Evolutionary conservation across 164 flowering plant genomes (phyloP).

Genomic region (Piper betle): DNA sequence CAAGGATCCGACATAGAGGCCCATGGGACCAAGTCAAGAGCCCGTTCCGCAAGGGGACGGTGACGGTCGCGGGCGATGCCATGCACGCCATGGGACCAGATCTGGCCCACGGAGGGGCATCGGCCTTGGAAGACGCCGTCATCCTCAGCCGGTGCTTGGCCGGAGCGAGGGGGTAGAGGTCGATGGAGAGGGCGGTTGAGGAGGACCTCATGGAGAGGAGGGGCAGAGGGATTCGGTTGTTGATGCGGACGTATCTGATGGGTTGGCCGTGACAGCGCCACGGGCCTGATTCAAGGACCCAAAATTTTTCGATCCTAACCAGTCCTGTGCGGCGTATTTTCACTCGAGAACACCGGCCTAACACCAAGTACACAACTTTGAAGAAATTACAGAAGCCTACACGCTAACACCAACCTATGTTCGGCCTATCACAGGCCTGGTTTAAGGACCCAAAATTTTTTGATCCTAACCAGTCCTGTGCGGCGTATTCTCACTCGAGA

Average conservation of each 20-base stretch:
- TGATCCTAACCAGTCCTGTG: too few species aligned
- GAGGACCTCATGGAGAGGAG: constrained; percentile 14
- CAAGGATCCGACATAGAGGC: constrained; percentile 11
- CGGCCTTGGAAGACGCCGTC: constrained; percentile 23
- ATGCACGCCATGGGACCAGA: constrained; percentile 33
- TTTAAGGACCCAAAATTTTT: too few species aligned
- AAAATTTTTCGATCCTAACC: background rate
- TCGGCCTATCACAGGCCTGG: background rate
- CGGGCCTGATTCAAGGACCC: too few species aligned
- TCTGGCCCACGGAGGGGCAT: constrained; percentile 24
- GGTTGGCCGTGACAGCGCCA: background rate
- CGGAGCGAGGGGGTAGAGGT: background rate
- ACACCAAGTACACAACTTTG: too few species aligned
- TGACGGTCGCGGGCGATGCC: constrained; percentile 27
- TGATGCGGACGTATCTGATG: constrained; percentile 1
- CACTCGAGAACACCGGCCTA: too few species aligned
- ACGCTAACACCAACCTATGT: too few species aligned
- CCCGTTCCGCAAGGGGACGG: constrained; percentile 10
- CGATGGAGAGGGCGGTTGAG: constrained; percentile 7
- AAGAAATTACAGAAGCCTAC: too few species aligned
- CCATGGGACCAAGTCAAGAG: constrained; percentile 17
- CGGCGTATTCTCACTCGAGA: too few species aligned
- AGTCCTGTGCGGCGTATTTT: background rate
- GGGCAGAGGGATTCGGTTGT: constrained; percentile 12
- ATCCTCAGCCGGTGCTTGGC: constrained; percentile 24